Evolutionary conservation across 345 rosid genomes (phyloP), one percentile per base, ranked within the genome.

Genomic region (Boechera retrofracta): DNA sequence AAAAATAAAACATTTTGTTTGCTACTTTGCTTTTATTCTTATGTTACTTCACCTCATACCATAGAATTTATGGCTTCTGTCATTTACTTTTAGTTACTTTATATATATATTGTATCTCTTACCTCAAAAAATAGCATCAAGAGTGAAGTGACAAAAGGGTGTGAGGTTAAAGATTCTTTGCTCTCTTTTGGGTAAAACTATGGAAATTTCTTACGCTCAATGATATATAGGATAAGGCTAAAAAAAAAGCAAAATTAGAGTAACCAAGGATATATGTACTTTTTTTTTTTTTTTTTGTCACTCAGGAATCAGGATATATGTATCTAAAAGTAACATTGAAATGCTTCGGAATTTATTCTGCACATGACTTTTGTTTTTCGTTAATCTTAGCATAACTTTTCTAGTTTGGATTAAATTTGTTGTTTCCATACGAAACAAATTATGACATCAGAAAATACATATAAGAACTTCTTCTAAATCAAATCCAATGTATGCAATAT

Each of bases 141-240:
- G 74, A 79, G 82, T 79, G 78, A 79, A 69, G 65, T 79, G 74
- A 79, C 78, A 79, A 79, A 79, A 79, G 74, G 69, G 70, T 60
- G 41, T 67, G 42, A 51, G 16, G 35, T 65, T 72, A 21, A 21
- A 47, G 39, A 79, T 79, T 79, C 74, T 67, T 73, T 79, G 74
- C 82, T 67, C 67, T 52, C 11, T 36, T 53, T 35, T 15, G 60
- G 71, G 75, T 61, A 79, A 73, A 67, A 66, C 71, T 61, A 67
- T 31, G 56, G 38, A 78, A 42, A 71, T 58, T 47, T 65, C 11
- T 29, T 47, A 47, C 29, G 32, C 44, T 15, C 55, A 28, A 28
- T 16, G 6, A 63, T 31, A 18, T 29, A 18, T 42, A 39, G 78
- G 78, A 67, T 16, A 67, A 60, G 35, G 49, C 69, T 52, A n/a